Base-by-base conservation (phyloP, 208 protist genomes). In the Kentomonas sorsogonicus region DNA sequence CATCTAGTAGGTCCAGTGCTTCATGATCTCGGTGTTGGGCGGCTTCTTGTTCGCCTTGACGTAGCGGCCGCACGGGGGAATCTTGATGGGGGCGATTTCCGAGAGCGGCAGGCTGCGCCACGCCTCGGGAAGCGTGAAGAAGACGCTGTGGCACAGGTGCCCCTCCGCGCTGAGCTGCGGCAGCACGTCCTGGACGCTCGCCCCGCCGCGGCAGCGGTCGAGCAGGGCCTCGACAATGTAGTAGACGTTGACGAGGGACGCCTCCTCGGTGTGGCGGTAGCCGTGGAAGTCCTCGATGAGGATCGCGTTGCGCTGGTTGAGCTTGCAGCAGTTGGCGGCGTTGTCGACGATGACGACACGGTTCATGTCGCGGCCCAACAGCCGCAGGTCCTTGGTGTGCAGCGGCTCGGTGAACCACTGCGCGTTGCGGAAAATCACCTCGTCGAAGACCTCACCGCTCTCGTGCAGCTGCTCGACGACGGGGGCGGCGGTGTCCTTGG, bases 271-370 rank as follows among this genome's bases (percentile, higher is more conserved):
- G 40, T 75, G 57, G 0, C 73, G 72, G 30, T 68, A 52, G 4
- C 89, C 89, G 55, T 89, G 79, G 59, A 95, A 97, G 66, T 95
- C 87, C 36, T 94, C 84, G 18, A 93, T 75, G 6, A 97, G 70
- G 29, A 97, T 60, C 20, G 83, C 69, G 75, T 93, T 97, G 26
- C 69, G 67, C 23, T 77, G 77, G 54, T 96, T 83, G 11, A 96
- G 66, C 63, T 96, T 96, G 62, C 84, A 94, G 72, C 93, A 96
- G 60, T 89, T 88, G 1, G 86, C 72, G 18, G 89, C 82, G 74
- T 97, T 97, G 60, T 97, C 93, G 26, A 97, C 70, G 31, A 97
- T 88, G 20, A 97, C 59, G 2, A 95, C 73, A 30, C 86, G 74
- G 48, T 93, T 66, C 76, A 97, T 71, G 61, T 92, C 75, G 6